Conservation (phyloP, 1,284 basidiomycete species). For the Clitocybe nebularis region DNA sequence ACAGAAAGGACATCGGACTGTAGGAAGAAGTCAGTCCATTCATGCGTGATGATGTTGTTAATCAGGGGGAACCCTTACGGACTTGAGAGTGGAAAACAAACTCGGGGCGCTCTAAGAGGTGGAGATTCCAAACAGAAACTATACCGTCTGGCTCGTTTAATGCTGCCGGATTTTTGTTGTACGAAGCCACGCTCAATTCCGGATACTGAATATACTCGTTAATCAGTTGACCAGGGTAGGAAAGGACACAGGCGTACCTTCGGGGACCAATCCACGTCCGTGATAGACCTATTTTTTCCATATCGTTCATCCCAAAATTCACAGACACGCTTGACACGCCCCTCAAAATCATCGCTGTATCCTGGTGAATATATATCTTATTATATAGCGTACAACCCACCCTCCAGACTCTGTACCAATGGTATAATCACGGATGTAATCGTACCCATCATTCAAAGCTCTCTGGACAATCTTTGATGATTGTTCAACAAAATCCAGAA, state of each 20-base stretch:
- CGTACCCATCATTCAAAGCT: conserved; percentile 94
- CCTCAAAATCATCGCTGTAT: conserved; percentile 82
- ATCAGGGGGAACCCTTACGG: conserved; percentile 18
- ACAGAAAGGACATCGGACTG: conserved; percentile 97
- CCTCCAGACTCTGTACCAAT: conserved; percentile 73
- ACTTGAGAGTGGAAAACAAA: conserved; percentile 98
- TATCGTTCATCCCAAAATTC: conserved; percentile 88
- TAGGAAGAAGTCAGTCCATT: no score
- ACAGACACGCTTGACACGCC: conserved; percentile 84
- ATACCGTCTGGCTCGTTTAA: conserved; percentile 95
- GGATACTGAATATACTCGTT: conserved; percentile 64
- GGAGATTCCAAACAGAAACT: conserved; percentile 96
- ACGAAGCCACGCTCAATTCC: conserved; percentile 91
- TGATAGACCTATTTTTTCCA: conserved; percentile 89
- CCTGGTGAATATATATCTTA: conserved; percentile 2
- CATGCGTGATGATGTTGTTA: no score
- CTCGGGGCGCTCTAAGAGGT: conserved; percentile 91
- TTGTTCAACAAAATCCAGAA: conserved; percentile 90
- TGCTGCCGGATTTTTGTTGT: conserved; percentile 92
- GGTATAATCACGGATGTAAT: conserved; percentile 95
- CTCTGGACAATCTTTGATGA: conserved; percentile 95
- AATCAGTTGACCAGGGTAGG: not conserved
- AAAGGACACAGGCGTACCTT: conserved; percentile 52
- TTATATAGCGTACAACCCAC: conserved; percentile 38
- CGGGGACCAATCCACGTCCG: conserved; percentile 95